Conservation (phyloP, 2,329 filamentous ascomycete genomes). For the Orbilia ellipsospora region DNA sequence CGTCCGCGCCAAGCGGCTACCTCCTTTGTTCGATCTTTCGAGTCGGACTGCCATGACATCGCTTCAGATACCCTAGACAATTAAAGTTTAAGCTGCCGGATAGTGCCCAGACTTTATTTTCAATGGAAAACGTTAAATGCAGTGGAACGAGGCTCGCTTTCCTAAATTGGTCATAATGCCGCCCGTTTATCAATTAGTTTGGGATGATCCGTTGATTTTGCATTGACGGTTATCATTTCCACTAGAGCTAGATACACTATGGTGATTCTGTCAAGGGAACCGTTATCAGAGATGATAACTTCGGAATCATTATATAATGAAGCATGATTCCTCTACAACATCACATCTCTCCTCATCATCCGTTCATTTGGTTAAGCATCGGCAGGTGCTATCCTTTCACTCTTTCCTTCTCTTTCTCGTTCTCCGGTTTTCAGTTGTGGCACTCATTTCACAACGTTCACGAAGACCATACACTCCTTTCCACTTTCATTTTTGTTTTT, state of each 20-base stretch:
- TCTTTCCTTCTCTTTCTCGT: not conserved
- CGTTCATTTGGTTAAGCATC: conserved; percentile 20
- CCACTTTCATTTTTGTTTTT: not conserved
- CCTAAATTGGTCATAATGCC: not conserved
- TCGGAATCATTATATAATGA: conserved; percentile 11
- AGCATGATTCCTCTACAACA: not conserved
- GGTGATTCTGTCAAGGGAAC: not conserved
- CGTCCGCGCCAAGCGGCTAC: not conserved
- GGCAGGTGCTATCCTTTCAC: conserved; percentile 19
- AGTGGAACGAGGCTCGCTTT: not conserved
- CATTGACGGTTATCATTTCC: not conserved
- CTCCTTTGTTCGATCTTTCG: not conserved
- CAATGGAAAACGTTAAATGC: not conserved
- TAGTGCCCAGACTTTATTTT: not conserved
- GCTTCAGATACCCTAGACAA: not conserved
- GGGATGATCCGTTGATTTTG: not conserved
- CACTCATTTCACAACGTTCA: conserved; percentile 4
- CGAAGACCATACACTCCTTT: not conserved
- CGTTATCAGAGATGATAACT: not conserved
- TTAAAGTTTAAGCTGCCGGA: not conserved
- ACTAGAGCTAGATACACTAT: not conserved
- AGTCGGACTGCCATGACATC: not conserved
- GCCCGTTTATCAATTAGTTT: too few species aligned
- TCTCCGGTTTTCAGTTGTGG: not conserved
- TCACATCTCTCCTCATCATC: conserved; percentile 7